A percentile compares a stretch with the other conserved stretches of the same genome.
These are phyloP conservation scores for Nepenthes mirabilis DNA, from an alignment of 148 eudicot species.

Conservation along the genomic window DNA sequence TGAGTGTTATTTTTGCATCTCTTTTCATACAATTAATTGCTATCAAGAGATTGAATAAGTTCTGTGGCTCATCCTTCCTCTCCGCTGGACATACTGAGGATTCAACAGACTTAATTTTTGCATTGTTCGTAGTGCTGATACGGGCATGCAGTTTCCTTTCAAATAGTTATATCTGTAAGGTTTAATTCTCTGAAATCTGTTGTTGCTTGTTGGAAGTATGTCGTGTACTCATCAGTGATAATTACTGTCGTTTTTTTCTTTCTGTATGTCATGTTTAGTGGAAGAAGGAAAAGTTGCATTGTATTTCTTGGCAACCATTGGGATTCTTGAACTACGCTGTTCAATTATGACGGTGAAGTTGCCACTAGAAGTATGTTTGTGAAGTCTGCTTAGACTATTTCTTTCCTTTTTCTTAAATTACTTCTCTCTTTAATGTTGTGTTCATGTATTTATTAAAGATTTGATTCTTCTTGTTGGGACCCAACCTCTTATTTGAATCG, in stretches of 20 bases:
- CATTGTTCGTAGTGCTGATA: conserved; percentile 36
- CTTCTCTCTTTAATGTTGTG: background rate
- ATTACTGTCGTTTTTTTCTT: conserved; percentile 6
- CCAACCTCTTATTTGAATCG: too few species aligned
- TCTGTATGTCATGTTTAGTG: conserved; percentile 40
- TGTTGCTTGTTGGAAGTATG: conserved; percentile 3
- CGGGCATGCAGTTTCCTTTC: conserved; percentile 88
- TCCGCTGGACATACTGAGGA: conserved; percentile 18
- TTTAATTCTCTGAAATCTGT: conserved; percentile 3
- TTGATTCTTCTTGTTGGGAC: too few species aligned
- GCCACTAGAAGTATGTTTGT: conserved; percentile 54
- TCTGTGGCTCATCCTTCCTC: conserved; percentile 11
- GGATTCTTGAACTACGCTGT: conserved; percentile 43
- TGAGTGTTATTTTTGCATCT: conserved; percentile 47
- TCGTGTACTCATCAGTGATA: conserved; percentile 7
- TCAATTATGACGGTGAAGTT: conserved; percentile 41
- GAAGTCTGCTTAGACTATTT: background rate
- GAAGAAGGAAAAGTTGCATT: conserved; percentile 89
- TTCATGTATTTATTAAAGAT: background rate
- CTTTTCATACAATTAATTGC: conserved; percentile 45
- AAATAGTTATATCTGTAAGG: conserved; percentile 91
- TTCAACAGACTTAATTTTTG: conserved; percentile 33
- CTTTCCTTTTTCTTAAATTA: conserved; percentile 1
- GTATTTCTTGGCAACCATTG: conserved; percentile 71
- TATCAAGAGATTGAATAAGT: conserved; percentile 38